Evolutionary conservation across 352 stramenopile species (phyloP).

Genomic region (Phytophthora rubi): DNA sequence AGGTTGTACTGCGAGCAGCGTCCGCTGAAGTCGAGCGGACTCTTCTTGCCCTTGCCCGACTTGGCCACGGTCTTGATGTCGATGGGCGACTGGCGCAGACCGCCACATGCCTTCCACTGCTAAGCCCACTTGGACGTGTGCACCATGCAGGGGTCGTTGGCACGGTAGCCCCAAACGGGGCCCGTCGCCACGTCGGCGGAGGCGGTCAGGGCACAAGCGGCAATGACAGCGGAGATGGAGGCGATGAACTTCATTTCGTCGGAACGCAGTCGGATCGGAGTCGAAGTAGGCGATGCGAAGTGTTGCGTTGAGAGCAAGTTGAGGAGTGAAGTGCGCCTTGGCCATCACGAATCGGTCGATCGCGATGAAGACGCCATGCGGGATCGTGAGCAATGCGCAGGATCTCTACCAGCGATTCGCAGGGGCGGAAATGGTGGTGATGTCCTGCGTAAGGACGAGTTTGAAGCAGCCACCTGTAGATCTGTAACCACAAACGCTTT

Average conservation of each 20-base stretch:
- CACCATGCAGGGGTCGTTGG: conserved; percentile 32
- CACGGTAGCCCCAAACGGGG: conserved; percentile 41
- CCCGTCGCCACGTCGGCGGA: conserved; percentile 17
- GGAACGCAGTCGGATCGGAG: conserved; percentile 19
- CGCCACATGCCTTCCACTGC: conserved; percentile 33
- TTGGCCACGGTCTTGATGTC: conserved; percentile 36
- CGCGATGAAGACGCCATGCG: not conserved
- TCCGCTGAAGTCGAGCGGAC: conserved; percentile 40
- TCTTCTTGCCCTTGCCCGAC: conserved; percentile 12
- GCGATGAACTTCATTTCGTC: conserved; percentile 36
- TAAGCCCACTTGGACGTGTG: conserved; percentile 33
- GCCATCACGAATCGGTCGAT: not conserved
- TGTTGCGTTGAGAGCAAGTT: conserved; percentile 31
- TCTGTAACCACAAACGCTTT: not conserved
- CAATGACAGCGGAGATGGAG: conserved; percentile 25
- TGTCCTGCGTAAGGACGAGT: not conserved
- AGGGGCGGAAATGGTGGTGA: not conserved
- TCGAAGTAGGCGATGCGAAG: conserved; percentile 11
- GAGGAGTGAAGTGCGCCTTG: conserved; percentile 15
- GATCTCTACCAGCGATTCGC: not conserved
- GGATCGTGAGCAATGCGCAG: not conserved
- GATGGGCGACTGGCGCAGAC: conserved; percentile 50
- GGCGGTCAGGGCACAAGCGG: conserved; percentile 21
- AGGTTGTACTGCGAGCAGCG: conserved; percentile 40
- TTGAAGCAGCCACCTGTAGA: not conserved